Evolutionary conservation across 208 protist species (phyloP), one percentile per base, ranked within the genome.

Genomic region (Acanthamoeba culbertsoni): DNA sequence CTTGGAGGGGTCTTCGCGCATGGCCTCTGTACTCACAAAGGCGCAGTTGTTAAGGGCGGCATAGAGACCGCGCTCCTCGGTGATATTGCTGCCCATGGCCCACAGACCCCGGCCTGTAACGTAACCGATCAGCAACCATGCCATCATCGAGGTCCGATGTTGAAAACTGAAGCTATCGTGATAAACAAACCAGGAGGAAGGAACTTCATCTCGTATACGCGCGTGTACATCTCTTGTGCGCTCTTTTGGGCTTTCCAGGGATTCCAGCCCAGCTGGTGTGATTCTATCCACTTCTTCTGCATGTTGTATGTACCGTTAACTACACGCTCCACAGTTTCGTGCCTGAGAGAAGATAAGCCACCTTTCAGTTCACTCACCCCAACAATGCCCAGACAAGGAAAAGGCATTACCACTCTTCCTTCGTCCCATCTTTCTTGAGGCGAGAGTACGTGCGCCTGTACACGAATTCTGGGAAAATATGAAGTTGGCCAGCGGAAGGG

Each of bases 21-120:
- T 62, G 71, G 31, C n/a, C 26, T 92, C 86, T 18, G 95, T 96
- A 57, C 91, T 95, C 40, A 96, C 94, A 63, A 96, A 96, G 16
- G 93, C 94, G 59, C 97, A 98, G 86, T 98, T 98, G 89, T 98
- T 98, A 1, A 98, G 82, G 20, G 97, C 96, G 2, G 97, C 97
- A 59, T 94, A 98, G 0, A 98, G 86, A 10, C 82, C 73, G 31
- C 91, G 73, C 33, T 98, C 92, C 63, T 98, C 96, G 10, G 96
- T 98, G 2, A 98, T 51, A 14, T 68, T 46, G 1, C 91, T 93
- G 33, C 97, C 97, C 97, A 98, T 98, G 45, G 97, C 96, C 96
- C 97, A 98, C 14, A 98, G 53, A 35, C 97, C 97, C 65, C 95
- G 48, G 23, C 88, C 48, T 93, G 26, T 12, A n/a, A n/a, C n/a